A percentile compares a stretch with the other conserved stretches of the same genome.
phyloP scores from a whole-genome alignment of 495 filamentous ascomycete genomes.

The Penicillium atrosanguineum region DNA sequence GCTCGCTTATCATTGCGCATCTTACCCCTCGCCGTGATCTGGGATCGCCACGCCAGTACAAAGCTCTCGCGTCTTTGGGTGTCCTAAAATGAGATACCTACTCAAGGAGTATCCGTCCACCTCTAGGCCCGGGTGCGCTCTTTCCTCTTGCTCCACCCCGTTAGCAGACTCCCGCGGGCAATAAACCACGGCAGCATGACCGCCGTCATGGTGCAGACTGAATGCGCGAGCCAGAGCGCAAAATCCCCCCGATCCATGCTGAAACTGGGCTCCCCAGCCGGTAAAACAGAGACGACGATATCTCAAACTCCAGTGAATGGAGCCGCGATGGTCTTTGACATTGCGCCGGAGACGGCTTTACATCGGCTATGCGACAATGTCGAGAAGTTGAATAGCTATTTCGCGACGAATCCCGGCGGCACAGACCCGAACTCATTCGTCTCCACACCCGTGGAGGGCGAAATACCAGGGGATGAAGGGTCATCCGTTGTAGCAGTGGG shows the following conservation, averaged over 20 bases:
- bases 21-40: background rate
- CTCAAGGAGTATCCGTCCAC: slow-evolving; percentile 23
- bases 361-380: slow-evolving; percentile 71
- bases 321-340: slow-evolving; percentile 61
- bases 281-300: slow-evolving; percentile 16
- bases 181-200: slow-evolving; percentile 26
- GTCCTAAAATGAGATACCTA: slow-evolving; percentile 41
- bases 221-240: slow-evolving; percentile 3
- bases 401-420: slow-evolving; percentile 60
- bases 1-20: background rate
- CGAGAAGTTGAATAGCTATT: slow-evolving; percentile 67
- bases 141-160: slow-evolving; percentile 7
- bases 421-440: slow-evolving; percentile 32
- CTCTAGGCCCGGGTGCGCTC: slow-evolving; percentile 31
- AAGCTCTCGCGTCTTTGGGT: slow-evolving; percentile 2
- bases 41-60: slow-evolving; percentile 4
- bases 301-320: slow-evolving; percentile 9
- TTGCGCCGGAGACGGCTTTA: slow-evolving; percentile 73
- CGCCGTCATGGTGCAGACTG: slow-evolving; percentile 24
- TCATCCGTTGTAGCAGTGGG: slow-evolving; percentile 23
- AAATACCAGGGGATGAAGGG: slow-evolving; percentile 34
- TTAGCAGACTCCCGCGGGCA: slow-evolving; percentile 14
- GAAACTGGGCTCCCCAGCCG: slow-evolving; percentile 15
- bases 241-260: slow-evolving; percentile 14
- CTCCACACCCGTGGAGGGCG: slow-evolving; percentile 58